Percentiles rank a stretch among this genome's conserved stretches.
Evolutionary conservation across 345 rosid genomes (phyloP).

Genomic region (Acer saccharum): DNA sequence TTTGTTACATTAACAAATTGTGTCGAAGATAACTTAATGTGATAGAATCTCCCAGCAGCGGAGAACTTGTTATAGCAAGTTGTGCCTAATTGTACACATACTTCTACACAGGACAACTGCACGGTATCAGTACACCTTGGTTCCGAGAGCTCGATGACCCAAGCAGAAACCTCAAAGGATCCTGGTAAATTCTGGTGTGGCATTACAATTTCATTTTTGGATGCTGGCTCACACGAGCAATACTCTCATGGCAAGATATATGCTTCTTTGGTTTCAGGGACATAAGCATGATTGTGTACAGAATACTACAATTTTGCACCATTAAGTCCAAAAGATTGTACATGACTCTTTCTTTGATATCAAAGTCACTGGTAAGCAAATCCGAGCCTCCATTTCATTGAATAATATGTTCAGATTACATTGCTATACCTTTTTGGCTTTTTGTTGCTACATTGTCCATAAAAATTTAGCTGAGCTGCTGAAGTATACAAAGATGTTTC

Average conservation of each 20-base stretch:
- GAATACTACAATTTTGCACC: not conserved
- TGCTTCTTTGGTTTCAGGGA: not conserved
- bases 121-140: slow-evolving; percentile 28
- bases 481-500: too few species aligned
- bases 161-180: slow-evolving; percentile 29
- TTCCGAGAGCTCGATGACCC: slow-evolving; percentile 61
- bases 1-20: not conserved
- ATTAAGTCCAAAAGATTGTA: not conserved
- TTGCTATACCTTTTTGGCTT: not conserved
- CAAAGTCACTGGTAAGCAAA: not conserved
- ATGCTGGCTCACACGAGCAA: slow-evolving; percentile 5
- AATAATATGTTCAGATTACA: not conserved
- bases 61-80: not conserved
- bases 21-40: not conserved
- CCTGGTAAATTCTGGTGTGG: slow-evolving; percentile 21
- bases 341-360: not conserved
- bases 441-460: not conserved
- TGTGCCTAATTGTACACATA: not conserved
- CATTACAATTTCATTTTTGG: slow-evolving; percentile 7
- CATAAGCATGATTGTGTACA: not conserved
- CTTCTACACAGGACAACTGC: slow-evolving; percentile 37
- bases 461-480: too few species aligned
- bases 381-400: not conserved
- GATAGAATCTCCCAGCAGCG: not conserved
- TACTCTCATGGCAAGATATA: not conserved